A percentile compares a stretch with the other conserved stretches of the same genome.
phyloP scores from a whole-genome alignment of 371 early-diverging fungal species.

The Mucor irregularis region DNA sequence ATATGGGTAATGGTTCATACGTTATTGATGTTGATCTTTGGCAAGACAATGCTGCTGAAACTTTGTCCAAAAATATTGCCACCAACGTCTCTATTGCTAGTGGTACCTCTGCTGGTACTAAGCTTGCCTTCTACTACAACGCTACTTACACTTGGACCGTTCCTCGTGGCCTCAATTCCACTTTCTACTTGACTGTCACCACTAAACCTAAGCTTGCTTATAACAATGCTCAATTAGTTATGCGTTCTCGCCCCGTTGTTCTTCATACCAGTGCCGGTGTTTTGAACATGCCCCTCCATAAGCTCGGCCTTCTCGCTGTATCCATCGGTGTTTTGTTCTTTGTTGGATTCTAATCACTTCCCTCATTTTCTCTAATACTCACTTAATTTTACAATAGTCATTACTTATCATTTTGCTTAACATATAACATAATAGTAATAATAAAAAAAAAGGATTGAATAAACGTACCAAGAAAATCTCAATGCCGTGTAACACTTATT shows the following conservation, averaged over 20 bases:
- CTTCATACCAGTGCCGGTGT: constrained; percentile 22
- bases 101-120: constrained; percentile 38
- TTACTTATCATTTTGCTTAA: no score
- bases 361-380: no score
- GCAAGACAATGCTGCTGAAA: constrained; percentile 18
- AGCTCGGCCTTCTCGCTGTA: neutral
- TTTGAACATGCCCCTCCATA: constrained; percentile 2
- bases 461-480: no score
- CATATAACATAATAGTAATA: no score
- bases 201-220: constrained; percentile 9
- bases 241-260: constrained; percentile 19
- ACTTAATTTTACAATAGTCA: no score
- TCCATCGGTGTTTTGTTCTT: neutral
- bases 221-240: neutral
- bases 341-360: neutral
- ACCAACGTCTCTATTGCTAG: constrained; percentile 13
- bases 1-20: constrained; percentile 41
- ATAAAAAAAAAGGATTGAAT: no score
- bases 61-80: constrained; percentile 22
- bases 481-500: neutral
- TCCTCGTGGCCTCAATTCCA: constrained; percentile 29
- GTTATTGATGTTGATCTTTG: constrained; percentile 32
- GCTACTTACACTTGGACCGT: constrained; percentile 42
- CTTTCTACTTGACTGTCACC: constrained; percentile 32
- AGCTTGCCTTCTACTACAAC: constrained; percentile 20